Base-by-base conservation (phyloP, 2,329 filamentous ascomycete genomes). In the Aspergillus phoenicis region DNA sequence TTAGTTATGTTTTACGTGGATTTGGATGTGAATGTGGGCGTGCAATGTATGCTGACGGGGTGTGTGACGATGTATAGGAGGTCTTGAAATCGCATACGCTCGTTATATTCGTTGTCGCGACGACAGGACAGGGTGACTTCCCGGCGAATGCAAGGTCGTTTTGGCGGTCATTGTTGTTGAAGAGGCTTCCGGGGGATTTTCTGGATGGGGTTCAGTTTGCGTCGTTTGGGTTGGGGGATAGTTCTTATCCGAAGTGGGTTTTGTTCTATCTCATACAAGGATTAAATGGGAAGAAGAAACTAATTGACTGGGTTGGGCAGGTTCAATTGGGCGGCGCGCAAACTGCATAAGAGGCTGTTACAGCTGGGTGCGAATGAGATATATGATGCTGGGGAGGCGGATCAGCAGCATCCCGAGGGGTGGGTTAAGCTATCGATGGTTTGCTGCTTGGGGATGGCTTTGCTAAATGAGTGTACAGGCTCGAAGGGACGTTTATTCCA, bases 321-420 rank as follows among this genome's bases (percentile, higher is more conserved):
- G 71, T 97, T 92, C 77, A 99, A 99, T 78, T 97, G 91, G 87
- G 93, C 94, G 17, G 90, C 91, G 49, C 86, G 93, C 53, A 96
- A 97, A 77, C 82, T 99, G 49, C 87, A 93, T 70, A 94, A 93
- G 68, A 87, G 95, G 15, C 81, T 99, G 36, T 76, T 89, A 39
- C 93, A 97, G 73, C 85, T 99, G 0, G 94, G 94, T 1, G 95
- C 91, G 2, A 83, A 83, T 45, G 85, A 91, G 52, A 86, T 95
- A 64, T 90, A 90, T 69, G 86, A 89, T 43, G 83, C 88, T 39
- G 95, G 91, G 11, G 95, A 99, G 77, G 93, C 89, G 22, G 95
- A 99, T 72, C 93, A 97, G 69, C 91, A 96, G 73, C 93, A 97
- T 80, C 87, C 91, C 26, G 93, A 98, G 77, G 93, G 94, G 88